Evolutionary conservation across 192 early-diverging fungal species (phyloP), one percentile per base, ranked within the genome.

Genomic region (Rhizophagus sp.): DNA sequence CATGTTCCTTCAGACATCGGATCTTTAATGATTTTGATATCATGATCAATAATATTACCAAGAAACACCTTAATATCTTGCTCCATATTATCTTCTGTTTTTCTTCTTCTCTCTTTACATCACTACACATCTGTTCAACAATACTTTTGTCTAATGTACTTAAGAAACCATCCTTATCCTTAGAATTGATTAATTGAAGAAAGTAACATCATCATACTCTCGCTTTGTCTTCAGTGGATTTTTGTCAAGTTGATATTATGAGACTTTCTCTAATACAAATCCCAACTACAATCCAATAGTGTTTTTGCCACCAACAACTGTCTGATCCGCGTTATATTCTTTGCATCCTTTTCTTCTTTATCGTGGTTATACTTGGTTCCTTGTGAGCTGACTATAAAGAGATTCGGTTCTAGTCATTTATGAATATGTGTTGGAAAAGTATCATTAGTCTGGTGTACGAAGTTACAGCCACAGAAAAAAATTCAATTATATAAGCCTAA

Each of bases 41-140:
- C 61, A 36, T 33, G 34, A 34, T 39, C 27, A 76, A 76, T 76
- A 15, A 76, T 62, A 62, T 22, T 17, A 76, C 30, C n/a, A 63
- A 63, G 3, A 76, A 36, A 13, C n/a, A n/a, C 36, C 7, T 64
- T 76, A 9, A 76, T 76, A 8, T 76, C 27, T n/a, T 76, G 3
- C 62, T 76, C 75, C 12, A 62, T n/a, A 75, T 22, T 75, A 63
- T 75, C 34, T 75, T 75, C 9, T 13, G 33, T 72, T 71, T 71
- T 44, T 72, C 41, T 27, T 76, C 75, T 71, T 44, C 49, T 25
- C 64, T 57, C 24, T 41, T 76, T 67, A 77, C 49, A 64, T 67
- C 9, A 0, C 19, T 77, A 25, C 17, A 64, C 63, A 77, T 77
- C 22, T 77, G 63, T 49, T 4, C 9, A 34, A 67, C 9, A 17